Percentiles rank a stretch among this genome's conserved stretches.
Evolutionary conservation across 805 yeast species (phyloP).

Genomic region (Cyberlindnera xylosilytica): DNA sequence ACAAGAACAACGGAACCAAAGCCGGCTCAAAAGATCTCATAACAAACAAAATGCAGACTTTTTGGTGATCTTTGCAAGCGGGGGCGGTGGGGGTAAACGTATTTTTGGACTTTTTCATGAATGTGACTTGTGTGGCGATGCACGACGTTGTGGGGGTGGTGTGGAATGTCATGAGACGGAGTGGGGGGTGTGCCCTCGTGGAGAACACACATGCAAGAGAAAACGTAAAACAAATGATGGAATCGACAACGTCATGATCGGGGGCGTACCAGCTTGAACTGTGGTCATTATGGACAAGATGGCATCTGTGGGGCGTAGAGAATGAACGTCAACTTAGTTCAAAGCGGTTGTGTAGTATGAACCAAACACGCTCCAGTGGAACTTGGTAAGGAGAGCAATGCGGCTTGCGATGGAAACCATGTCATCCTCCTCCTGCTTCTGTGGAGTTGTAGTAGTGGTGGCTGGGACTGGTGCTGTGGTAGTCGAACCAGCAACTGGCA

Average conservation of each 20-base stretch:
- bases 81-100: neutral
- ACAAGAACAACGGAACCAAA: neutral
- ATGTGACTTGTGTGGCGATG: too few relatives aligned
- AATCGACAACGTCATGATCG: neutral
- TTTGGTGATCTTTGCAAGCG: too few relatives aligned
- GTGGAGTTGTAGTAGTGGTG: constrained; percentile 12
- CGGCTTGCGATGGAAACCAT: constrained; percentile 57
- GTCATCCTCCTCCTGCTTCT: constrained; percentile 36
- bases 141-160: neutral
- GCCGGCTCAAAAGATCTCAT: too few relatives aligned
- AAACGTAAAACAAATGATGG: neutral
- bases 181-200: neutral
- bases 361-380: constrained; percentile 85
- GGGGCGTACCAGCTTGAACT: neutral
- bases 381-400: constrained; percentile 52
- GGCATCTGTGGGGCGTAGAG: too few relatives aligned
- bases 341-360: constrained; percentile 43
- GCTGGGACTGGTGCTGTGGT: constrained; percentile 13
- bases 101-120: neutral
- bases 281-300: neutral
- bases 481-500: constrained; percentile 13
- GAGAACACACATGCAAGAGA: neutral
- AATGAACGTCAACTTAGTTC: constrained; percentile 5
- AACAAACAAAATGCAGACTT: too few relatives aligned
- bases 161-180: neutral